Evolutionary conservation across 345 rosid genomes (phyloP), one percentile per base, ranked within the genome.

Genomic region (Acer negundo): DNA sequence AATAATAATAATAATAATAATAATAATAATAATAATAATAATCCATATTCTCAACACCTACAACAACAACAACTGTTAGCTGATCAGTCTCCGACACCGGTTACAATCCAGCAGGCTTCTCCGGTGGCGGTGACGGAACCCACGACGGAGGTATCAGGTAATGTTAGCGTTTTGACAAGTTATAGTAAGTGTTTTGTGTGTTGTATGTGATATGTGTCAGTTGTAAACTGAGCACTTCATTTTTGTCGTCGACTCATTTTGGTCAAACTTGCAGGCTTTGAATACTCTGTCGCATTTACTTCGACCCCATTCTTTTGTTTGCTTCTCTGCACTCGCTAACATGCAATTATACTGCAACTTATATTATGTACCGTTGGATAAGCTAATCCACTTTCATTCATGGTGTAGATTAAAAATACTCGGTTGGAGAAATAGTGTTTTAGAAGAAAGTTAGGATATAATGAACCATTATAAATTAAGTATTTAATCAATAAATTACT

Each of bases 191-290:
- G 46, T 65, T 24, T 68, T 68, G 10, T 19, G 38, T 35, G 55
- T 10, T 11, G 62, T 17, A 20, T 56, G 23, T 56, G 62, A 56
- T 19, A 22, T 72, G 75, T 83, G 85, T 83, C 85, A 83, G 85
- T 83, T 80, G 73, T 80, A 79, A 77, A 79, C 63, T 69, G 83
- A 76, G 70, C 74, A 77, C 68, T 4, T 62, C 58, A 73, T 79
- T 82, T 82, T 78, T 71, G 67, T 78, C 79, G 40, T 66, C 24
- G 85, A 16, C 51, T n/a, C 62, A 56, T 26, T 46, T 68, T 72
- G 78, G 86, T 84, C 86, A 84, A 84, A 84, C 74, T 75, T 84
- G 80, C 86, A 84, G 86, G 72, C 65, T 78, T 77, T 84, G 84
- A 80, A 83, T 80, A 80, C 76, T 78, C 81, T 80, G 79, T 51